Evolutionary conservation across 1,284 basidiomycete genomes (phyloP), one percentile per base, ranked within the genome.

Genomic region (Boletus hoseneyae): DNA sequence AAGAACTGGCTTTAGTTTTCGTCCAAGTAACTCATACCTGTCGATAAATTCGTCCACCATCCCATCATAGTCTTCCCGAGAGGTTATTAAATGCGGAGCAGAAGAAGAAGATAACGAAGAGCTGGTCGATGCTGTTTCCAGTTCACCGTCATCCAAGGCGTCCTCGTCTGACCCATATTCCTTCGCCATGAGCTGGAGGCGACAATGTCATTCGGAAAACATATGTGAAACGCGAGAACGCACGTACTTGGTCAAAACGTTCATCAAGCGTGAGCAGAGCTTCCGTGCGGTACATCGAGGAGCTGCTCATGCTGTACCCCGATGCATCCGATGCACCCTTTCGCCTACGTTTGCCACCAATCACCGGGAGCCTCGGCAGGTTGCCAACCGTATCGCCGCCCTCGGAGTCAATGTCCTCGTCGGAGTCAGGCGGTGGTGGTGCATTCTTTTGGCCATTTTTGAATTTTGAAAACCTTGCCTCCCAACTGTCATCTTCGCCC

Each of bases 31-130:
- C 66, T 99, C 96, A 64, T 92, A 97, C 60, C 92, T 89, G 46
- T 90, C 85, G 51, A 99, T 74, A 68, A 99, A 99, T 62, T 97
- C 93, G 67, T 96, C 86, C 77, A 99, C 85, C 77, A 98, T 93
- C 0, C 77, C 73, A 44, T 91, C 85, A 66, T 98, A 96, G 70
- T 98, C 96, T 57, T 89, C 87, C 38, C 93, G 79, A 13, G 83
- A 84, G 7, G 85, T 85, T 47, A 91, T 79, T 33, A 94, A 78
- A 54, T 88, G 82, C 1, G 89, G 90, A 1, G 81, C 80, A 52
- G 81, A 80, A 54, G 87, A 73, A 47, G 87, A 73, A 47, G 83
- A 78, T 21, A 76, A 73, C 7, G 74, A 74, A 45, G 68, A 63
- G 42, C 69, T 63, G n/a, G 66, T 66, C 5, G 64, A 62, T 19